Percentiles rank a stretch among this genome's conserved stretches.
Evolutionary conservation across 164 flowering plant species (phyloP).

Genomic region (Taxillus chinensis): DNA sequence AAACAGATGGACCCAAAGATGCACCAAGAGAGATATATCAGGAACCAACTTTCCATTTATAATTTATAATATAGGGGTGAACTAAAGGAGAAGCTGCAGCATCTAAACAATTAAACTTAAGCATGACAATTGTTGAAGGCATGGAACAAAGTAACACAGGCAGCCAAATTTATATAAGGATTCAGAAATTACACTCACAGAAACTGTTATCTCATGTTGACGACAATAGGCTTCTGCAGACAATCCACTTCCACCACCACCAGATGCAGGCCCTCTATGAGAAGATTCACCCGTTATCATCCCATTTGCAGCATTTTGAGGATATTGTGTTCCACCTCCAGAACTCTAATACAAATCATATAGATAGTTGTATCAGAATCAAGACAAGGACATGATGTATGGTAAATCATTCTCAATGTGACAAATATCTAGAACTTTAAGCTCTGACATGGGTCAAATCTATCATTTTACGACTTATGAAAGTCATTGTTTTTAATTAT

Average conservation of each 20-base stretch:
- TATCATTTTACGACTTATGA: too few species aligned
- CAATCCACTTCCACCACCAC: constrained; percentile 24
- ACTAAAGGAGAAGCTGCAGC: too few species aligned
- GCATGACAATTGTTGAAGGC: not conserved
- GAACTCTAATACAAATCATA: constrained; percentile 22
- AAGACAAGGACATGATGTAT: too few species aligned
- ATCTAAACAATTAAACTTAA: not conserved
- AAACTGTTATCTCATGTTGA: constrained; percentile 68
- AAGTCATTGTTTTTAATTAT: too few species aligned
- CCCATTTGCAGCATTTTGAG: constrained; percentile 26
- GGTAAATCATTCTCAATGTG: too few species aligned
- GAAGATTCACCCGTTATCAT: constrained; percentile 15
- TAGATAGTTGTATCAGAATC: not conserved
- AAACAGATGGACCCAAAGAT: too few species aligned
- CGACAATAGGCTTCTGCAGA: constrained; percentile 58
- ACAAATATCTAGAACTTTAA: too few species aligned
- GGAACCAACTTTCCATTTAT: too few species aligned
- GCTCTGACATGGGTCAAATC: too few species aligned
- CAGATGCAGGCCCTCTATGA: constrained; percentile 23
- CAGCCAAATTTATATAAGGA: not conserved
- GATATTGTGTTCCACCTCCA: constrained; percentile 17
- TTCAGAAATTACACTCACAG: constrained; percentile 30
- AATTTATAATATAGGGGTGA: too few species aligned
- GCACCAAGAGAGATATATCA: too few species aligned
- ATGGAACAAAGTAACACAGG: not conserved